These are phyloP conservation scores for Sclerotinia sclerotiorum DNA, from an alignment of 2,329 filamentous ascomycete species.

Conservation along the genomic window DNA sequence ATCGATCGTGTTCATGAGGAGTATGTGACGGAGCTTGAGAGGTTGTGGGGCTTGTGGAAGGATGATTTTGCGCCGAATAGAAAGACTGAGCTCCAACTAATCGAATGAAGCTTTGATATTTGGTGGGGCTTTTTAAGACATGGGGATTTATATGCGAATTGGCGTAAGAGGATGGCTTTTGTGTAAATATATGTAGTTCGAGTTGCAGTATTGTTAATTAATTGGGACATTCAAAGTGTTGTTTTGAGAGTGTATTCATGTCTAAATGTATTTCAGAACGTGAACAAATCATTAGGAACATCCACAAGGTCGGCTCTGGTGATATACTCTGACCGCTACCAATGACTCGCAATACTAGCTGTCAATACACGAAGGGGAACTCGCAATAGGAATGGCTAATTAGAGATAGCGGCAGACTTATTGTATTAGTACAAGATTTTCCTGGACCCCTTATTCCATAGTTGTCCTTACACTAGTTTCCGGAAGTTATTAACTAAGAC, in stretches of 20 bases:
- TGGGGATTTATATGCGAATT: neutral
- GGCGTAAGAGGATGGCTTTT: neutral
- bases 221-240: neutral
- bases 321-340: neutral
- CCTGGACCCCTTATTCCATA: neutral
- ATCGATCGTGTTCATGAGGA: constrained; percentile 76
- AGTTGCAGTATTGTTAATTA: neutral
- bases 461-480: neutral
- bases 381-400: neutral
- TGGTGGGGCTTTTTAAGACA: neutral
- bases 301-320: neutral
- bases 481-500: constrained; percentile 9
- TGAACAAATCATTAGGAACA: neutral
- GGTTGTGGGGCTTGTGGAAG: constrained; percentile 76
- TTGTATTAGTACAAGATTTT: neutral
- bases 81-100: constrained; percentile 65
- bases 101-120: constrained; percentile 48
- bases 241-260: neutral
- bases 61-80: constrained; percentile 67
- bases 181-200: neutral
- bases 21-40: constrained; percentile 74
- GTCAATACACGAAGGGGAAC: neutral
- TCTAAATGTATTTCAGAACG: neutral
- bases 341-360: neutral
- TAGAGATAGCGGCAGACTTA: neutral